Conservation (phyloP, 345 rosid species). For the Erodium maritimum region DNA sequence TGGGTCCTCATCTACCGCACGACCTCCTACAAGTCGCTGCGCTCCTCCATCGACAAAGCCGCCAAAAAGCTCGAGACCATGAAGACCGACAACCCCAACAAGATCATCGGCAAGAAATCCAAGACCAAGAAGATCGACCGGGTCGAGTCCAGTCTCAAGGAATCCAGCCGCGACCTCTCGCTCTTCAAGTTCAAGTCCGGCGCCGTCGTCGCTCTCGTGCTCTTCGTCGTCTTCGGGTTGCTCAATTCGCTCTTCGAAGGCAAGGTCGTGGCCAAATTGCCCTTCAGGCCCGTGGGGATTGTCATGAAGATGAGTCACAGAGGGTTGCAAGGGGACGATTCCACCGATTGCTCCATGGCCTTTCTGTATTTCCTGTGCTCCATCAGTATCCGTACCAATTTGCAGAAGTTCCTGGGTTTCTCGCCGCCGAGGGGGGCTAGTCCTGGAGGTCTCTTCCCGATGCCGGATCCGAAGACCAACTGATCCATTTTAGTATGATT, state of each 20-base stretch:
- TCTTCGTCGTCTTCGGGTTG: constrained; percentile 81
- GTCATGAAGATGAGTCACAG: constrained; percentile 94
- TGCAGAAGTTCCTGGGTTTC: constrained; percentile 72
- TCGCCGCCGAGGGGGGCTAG: constrained; percentile 73
- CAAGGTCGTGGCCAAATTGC: constrained; percentile 84
- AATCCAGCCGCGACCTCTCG: constrained; percentile 86
- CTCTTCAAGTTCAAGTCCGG: constrained; percentile 99
- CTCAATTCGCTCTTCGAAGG: constrained; percentile 90
- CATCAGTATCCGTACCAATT: constrained; percentile 79
- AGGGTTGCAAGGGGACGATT: constrained; percentile 68
- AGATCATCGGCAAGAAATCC: constrained; percentile 52
- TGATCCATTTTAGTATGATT: constrained; percentile 17
- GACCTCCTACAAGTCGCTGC: constrained; percentile 75
- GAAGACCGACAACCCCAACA: constrained; percentile 51
- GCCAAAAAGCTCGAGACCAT: constrained; percentile 90
- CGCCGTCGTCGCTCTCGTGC: constrained; percentile 86
- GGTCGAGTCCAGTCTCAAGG: constrained; percentile 83
- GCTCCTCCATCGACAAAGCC: constrained; percentile 89
- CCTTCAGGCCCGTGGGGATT: constrained; percentile 62
- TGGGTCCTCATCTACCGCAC: constrained; percentile 98
- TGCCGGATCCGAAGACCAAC: constrained; percentile 87
- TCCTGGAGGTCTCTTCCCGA: constrained; percentile 66
- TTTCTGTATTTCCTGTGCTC: constrained; percentile 76
- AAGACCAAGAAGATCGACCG: constrained; percentile 95
- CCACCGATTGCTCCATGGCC: constrained; percentile 96